Evolutionary conservation across 306 rosid species (phyloP).

Genomic region (Acacia crassicarpa): DNA sequence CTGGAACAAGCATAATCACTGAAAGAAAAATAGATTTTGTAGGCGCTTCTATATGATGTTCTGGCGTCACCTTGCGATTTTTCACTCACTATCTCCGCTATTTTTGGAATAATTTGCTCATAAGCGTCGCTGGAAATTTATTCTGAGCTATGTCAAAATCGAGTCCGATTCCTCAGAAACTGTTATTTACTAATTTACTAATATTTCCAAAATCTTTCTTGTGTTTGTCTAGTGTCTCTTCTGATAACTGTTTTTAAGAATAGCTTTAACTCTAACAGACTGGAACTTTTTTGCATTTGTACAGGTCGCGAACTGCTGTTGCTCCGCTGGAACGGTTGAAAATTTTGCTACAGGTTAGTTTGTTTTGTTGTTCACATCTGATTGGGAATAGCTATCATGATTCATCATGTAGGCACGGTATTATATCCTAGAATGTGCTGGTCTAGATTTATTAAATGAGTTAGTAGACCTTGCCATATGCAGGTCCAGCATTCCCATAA

Average conservation of each 20-base stretch:
- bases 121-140: neutral
- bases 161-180: neutral
- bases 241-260: neutral
- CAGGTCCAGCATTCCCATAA: conserved; percentile 96
- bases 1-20: conserved; percentile 3
- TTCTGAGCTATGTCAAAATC: neutral
- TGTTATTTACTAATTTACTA: neutral
- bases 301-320: conserved; percentile 98
- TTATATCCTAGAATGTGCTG: neutral
- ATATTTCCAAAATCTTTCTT: neutral
- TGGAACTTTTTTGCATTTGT: conserved; percentile 2
- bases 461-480: conserved; percentile 24
- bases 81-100: neutral
- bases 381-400: neutral
- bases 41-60: conserved; percentile 16
- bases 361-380: conserved; percentile 8
- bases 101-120: neutral
- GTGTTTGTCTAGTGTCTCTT: neutral
- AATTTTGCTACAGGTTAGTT: conserved; percentile 89
- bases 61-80: neutral
- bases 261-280: conserved; percentile 7
- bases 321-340: conserved; percentile 97
- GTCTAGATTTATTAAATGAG: conserved; percentile 3
- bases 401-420: neutral
- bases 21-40: neutral